Base-by-base conservation (phyloP, 306 rosid species). In the Rosa chinensis region DNA sequence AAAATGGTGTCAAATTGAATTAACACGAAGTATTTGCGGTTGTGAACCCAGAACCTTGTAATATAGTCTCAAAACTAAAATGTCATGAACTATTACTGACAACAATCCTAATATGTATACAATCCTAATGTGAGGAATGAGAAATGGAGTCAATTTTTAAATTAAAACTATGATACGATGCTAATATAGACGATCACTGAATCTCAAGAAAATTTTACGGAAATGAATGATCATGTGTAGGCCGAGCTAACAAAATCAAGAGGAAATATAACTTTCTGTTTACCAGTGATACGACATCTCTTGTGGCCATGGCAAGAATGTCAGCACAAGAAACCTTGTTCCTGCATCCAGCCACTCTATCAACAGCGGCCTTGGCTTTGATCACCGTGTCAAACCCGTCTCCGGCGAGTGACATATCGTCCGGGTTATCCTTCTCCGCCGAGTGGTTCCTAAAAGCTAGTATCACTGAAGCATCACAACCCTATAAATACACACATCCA, bases 331-430 rank as follows among this genome's bases (percentile, higher is more conserved):
- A 94, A 77, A 94, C 97, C 87, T 91, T 89, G 52, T 92, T 83
- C 80, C 64, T 80, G 86, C 99, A 92, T 43, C 59, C 77, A 69
- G 88, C 82, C 4, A 89, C 92, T 48, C 86, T 74, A n/a, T 92
- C 97, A 69, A 94, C 89, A 0, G 97, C 94, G 63, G 88, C 95
- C 85, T 92, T 94, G 80, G 97, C 97, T 84, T 83, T 89, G 55
- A 89, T 87, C 78, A 94, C 97, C 0, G 99, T 94, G 85, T 94
- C 99, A 63, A 92, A 94, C 1, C 99, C 99, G 42, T 92, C 99
- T 43, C 97, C 97, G 8, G 97, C 97, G 11, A 94, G 78, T 21
- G 99, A 92, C 25, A 91, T 87, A 74, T 92, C 67, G 0, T 87
- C 93, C 4, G 90, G 61, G 78, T 87, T 85, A 39, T 92, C 90